A percentile compares a stretch with the other conserved stretches of the same genome.
Evolutionary conservation across 164 flowering plant genomes (phyloP).

Genomic region (Liquidambar formosana): DNA sequence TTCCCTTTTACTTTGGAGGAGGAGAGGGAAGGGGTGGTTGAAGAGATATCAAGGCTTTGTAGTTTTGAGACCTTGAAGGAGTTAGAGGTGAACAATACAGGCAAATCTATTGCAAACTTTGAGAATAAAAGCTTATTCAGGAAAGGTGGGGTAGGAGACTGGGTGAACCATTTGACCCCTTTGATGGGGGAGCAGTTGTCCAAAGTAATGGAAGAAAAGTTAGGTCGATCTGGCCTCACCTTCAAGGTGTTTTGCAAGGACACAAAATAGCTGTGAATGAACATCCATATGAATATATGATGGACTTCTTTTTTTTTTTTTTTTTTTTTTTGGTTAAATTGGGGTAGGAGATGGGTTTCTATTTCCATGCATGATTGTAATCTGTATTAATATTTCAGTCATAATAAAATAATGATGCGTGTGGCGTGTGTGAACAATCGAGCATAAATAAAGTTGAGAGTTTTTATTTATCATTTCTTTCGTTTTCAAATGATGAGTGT

Average conservation of each 20-base stretch:
- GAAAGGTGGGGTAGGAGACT: conserved; percentile 48
- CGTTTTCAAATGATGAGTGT: too few relatives aligned
- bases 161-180: conserved; percentile 38
- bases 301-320: conserved; percentile 7
- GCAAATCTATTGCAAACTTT: conserved; percentile 30
- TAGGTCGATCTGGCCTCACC: conserved; percentile 34
- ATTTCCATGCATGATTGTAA: too few relatives aligned
- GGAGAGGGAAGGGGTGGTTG: conserved; percentile 29
- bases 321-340: conserved; percentile 14
- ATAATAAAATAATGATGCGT: too few relatives aligned
- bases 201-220: conserved; percentile 33
- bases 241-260: conserved; percentile 19
- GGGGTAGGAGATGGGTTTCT: too few relatives aligned
- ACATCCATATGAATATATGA: conserved; percentile 23
- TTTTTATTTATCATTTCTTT: too few relatives aligned
- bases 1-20: conserved; percentile 26
- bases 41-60: conserved; percentile 32
- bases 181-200: conserved; percentile 29
- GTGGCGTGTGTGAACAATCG: too few relatives aligned
- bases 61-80: conserved; percentile 42
- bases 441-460: too few relatives aligned
- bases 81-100: conserved; percentile 43
- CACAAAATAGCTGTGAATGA: conserved; percentile 10
- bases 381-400: too few relatives aligned
- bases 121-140: conserved; percentile 44